Evolutionary conservation across 169 alveolate genomes (phyloP), one percentile per base, ranked within the genome.

Genomic region (Cytauxzoon felis): DNA sequence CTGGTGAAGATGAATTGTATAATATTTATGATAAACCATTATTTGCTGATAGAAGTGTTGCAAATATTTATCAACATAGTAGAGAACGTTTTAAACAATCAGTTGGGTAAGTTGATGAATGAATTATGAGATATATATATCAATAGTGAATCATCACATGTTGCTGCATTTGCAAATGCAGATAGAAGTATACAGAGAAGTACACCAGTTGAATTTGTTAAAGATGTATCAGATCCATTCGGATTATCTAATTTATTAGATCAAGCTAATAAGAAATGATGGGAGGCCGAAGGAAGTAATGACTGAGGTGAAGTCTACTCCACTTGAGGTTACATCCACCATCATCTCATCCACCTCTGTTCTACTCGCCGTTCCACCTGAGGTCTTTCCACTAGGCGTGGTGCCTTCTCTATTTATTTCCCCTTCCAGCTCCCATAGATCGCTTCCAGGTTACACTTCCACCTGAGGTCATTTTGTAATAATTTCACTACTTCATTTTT

Each of bases 1-100:
- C 80, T n/a, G 96, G 95, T 27, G 86, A 85, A 23, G 95, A 92
- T 33, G 98, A 95, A 52, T 90, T 88, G 36, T 89, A 92, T 70
- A 86, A 88, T 61, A 82, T 93, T 23, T 95, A 89, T 62, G 98
- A 92, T 72, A 89, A 91, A 60, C 97, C 98, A 8, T 82, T 95
- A 58, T 93, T 93, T 61, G 89, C 92, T 13, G 95, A 91, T 49
- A 68, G 95, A n/a, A 63, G 78, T 33, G 75, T 81, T 23, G 89
- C 76, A 8, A 66, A 65, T 42, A 75, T 80, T 16, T 86, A 86
- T 33, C 80, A 68, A 54, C 88, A 81, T 67, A 53, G 80, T 45
- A 80, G 67, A 60, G 91, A 86, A 53, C 78, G 91, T 21, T 70
- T 80, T 65, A 38, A 59, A 26, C 71, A 78, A 45, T 53, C 83